These are phyloP conservation scores for Datura wrightii DNA, from an alignment of 257 asterid genomes.

Conservation along the genomic window DNA sequence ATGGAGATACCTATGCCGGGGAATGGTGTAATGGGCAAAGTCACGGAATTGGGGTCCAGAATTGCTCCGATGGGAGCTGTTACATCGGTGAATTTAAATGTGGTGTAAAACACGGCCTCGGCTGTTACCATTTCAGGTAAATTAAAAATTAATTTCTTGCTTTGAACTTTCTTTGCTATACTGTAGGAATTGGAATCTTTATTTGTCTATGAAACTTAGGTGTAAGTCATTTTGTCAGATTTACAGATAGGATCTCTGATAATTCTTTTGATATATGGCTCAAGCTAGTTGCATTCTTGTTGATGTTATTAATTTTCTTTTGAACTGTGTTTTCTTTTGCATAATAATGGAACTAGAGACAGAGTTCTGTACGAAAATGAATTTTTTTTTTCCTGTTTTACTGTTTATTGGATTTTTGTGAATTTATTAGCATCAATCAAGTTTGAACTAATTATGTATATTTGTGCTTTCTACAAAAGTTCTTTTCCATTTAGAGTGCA, in stretches of 20 bases:
- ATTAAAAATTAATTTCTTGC: neutral
- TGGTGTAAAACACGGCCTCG: constrained; percentile 86
- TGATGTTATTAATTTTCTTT: too few species aligned
- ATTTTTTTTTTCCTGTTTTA: neutral
- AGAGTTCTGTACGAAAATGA: neutral
- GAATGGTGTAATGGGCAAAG: constrained; percentile 94
- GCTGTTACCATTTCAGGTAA: constrained; percentile 92
- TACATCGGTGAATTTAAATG: constrained; percentile 75
- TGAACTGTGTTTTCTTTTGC: neutral
- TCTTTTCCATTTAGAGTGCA: neutral
- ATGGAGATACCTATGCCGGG: constrained; percentile 84
- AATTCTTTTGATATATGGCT: too few species aligned
- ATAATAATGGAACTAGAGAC: neutral
- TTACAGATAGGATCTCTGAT: neutral
- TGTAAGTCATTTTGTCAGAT: neutral
- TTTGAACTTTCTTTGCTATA: constrained; percentile 1
- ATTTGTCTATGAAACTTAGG: neutral
- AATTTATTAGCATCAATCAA: constrained; percentile 16
- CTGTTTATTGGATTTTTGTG: neutral
- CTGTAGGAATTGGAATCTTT: neutral
- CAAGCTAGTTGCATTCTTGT: too few species aligned
- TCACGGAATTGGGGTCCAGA: constrained; percentile 82
- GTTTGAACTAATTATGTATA: neutral
- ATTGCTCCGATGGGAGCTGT: constrained; percentile 91
- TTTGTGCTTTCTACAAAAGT: neutral